Base-by-base conservation (phyloP, 768 basidiomycete species). In the Trametes villosa region DNA sequence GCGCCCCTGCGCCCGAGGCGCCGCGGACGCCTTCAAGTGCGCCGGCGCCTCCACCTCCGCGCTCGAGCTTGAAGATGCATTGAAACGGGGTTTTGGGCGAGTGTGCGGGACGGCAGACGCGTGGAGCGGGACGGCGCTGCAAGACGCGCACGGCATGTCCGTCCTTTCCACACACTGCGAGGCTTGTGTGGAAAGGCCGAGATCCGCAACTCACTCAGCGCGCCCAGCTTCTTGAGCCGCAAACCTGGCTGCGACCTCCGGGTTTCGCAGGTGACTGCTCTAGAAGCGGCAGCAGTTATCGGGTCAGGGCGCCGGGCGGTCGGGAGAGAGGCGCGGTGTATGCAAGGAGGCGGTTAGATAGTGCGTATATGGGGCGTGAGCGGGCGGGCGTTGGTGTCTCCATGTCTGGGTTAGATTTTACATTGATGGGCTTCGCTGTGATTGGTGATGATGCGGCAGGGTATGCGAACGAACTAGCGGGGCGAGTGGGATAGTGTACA, bases 1-100 rank as follows among this genome's bases (percentile, higher is more conserved):
- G 86, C 90, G 3, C 79, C 78, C n/a, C 89, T 91, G 26, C 83
- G 76, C 6, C 92, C 92, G n/a, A 91, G 78, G 44, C 75, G 78
- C 81, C 9, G 81, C 77, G 58, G 55, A 62, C 56, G 58, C 66
- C 18, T 52, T 57, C 34, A 63, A 46, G 24, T 58, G 56, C 22
- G 46, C 52, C 13, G 40, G 30, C 9, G 38, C 30, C 18, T 60
- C 53, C 2, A 27, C 8, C 2, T 33, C 30, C 20, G 50, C 7
- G 1, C 15, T 27, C 18, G 22, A 0, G 18, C 31, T 29, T 18
- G 22, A 4, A 15, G 27, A 1, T 18, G 40, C 3, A 9, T 12
- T 46, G 9, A n/a, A 6, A 27, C 8, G 30, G n/a, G 13, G 33
- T 8, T 8, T 15, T 15, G 41, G 5, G 38, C 2, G 38, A 34